Evolutionary conservation across 441 rosid genomes (phyloP), one percentile per base, ranked within the genome.

Genomic region (Bocquillonia castaneifolia): DNA sequence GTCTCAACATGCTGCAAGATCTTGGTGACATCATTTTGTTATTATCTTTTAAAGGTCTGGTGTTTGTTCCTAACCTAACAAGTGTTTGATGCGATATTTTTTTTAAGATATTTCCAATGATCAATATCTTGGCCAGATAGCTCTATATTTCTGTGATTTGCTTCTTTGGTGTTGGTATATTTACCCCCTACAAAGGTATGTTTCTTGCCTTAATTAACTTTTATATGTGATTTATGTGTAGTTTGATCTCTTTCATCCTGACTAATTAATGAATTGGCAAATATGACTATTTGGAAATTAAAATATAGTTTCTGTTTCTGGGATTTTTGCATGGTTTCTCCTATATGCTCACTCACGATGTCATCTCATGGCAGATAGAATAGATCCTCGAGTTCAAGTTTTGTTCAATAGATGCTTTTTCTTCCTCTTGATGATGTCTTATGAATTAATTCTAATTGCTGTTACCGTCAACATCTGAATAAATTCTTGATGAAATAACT

Each of bases 1-100:
- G 74, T 86, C 99, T 64, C 85, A 88, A 57, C 99, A 88, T 82
- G 92, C 96, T 77, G 84, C 90, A n/a, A 84, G 83, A 76, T 81
- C 84, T 76, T 84, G 92, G 91, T 88, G 80, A 57, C 31, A 40
- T 58, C 25, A n/a, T 36, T 2, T 65, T 66, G 6, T 22, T 64
- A 58, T 3, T 23, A 6, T 25, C 55, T 72, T 25, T 54, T 0
- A 59, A 45, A 63, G 50, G 65, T 18, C 65, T 9, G 34, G 58
- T 42, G 51, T 44, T 40, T 72, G 54, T 50, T 25, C 36, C 44
- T 57, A 64, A 64, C 55, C 32, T 34, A 34, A 69, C 53, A 50
- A 64, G 40, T 57, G 4, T 64, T 40, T 60, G 34, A 69, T 66
- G 63, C 42, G 47, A 50, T n/a, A 45, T 31, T 36, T 10, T 34